Conservation (phyloP, 495 filamentous ascomycete species). For the Hypoxylon fragiforme region DNA sequence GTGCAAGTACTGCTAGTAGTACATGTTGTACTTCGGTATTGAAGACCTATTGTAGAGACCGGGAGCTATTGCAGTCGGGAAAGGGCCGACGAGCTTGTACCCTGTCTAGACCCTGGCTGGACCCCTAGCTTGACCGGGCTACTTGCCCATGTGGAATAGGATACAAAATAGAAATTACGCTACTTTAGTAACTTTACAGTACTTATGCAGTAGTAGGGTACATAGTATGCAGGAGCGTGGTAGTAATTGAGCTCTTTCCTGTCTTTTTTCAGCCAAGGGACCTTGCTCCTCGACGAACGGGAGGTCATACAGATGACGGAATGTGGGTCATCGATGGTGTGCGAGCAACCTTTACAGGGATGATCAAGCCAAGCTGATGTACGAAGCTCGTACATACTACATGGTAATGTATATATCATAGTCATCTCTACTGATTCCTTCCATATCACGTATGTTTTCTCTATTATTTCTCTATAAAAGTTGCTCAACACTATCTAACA, state of each 20-base stretch:
- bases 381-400: neutral
- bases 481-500: too few relatives aligned
- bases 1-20: too few relatives aligned
- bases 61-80: constrained; percentile 6
- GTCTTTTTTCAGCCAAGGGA: neutral
- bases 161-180: constrained; percentile 1
- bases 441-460: too few relatives aligned
- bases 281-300: constrained; percentile 12
- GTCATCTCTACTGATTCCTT: constrained; percentile 7
- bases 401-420: constrained; percentile 3
- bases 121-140: neutral
- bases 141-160: neutral
- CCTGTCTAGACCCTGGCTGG: neutral
- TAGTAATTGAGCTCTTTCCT: constrained; percentile 13
- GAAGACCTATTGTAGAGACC: too few relatives aligned
- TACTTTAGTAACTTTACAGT: too few relatives aligned
- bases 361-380: neutral
- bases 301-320: constrained; percentile 26
- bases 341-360: constrained; percentile 17
- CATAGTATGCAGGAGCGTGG: constrained; percentile 22
- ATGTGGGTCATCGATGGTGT: constrained; percentile 33
- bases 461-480: too few relatives aligned
- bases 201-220: too few relatives aligned
- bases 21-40: too few relatives aligned
- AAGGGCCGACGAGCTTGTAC: constrained; percentile 12